Conservation (phyloP, 1,139 yeast genomes). For the Wickerhamomyces sp. region DNA sequence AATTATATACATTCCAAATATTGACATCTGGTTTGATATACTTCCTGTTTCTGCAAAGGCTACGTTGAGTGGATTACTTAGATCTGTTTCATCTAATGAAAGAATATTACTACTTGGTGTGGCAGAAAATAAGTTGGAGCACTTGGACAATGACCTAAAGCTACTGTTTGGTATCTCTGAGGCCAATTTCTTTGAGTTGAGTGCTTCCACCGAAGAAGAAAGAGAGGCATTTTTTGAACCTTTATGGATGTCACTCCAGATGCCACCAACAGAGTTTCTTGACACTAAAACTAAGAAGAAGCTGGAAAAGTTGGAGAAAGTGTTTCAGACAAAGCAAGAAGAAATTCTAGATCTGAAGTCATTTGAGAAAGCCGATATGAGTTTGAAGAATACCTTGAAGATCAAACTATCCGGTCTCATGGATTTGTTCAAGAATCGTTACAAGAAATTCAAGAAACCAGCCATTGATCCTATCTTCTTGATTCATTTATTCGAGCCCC, state of each 20-base stretch:
- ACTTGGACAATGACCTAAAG: constrained; percentile 32
- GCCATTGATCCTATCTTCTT: constrained; percentile 72
- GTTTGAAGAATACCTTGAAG: constrained; percentile 76
- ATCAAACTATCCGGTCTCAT: constrained; percentile 80
- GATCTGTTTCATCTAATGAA: constrained; percentile 68
- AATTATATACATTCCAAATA: constrained; percentile 75
- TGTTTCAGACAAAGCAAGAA: constrained; percentile 10
- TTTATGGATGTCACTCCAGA: constrained; percentile 48
- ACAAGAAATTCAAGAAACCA: constrained; percentile 88
- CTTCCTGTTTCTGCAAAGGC: constrained; percentile 67
- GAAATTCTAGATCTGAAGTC: constrained; percentile 36
- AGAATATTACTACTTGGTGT: constrained; percentile 74
- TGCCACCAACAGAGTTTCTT: constrained; percentile 57
- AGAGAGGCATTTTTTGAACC: constrained; percentile 52
- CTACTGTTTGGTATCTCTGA: constrained; percentile 49
- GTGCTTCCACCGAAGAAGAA: constrained; percentile 38
- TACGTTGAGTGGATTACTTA: constrained; percentile 64
- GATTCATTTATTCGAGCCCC: constrained; percentile 72
- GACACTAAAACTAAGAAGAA: constrained; percentile 34
- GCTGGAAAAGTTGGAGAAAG: constrained; percentile 18
- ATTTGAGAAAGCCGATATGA: constrained; percentile 69
- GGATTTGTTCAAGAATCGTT: constrained; percentile 83
- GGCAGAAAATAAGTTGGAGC: constrained; percentile 40
- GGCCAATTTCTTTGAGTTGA: constrained; percentile 44
- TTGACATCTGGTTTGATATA: constrained; percentile 72